Evolutionary conservation across 495 filamentous ascomycete genomes (phyloP).

Genomic region (Neurospora tetraspora): DNA sequence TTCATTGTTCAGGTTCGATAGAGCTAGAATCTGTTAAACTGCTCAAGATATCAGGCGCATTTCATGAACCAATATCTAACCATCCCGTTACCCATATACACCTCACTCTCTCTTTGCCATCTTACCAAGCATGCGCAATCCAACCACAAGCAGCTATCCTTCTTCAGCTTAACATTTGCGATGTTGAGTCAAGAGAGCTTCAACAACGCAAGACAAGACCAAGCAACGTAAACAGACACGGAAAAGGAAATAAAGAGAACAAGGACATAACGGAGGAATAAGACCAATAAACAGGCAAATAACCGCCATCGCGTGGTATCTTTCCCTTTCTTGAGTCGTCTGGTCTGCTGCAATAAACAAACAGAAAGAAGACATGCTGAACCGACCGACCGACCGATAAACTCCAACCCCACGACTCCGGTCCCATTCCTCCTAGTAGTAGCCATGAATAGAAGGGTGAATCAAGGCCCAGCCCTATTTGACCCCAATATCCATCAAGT

Average conservation of each 20-base stretch:
- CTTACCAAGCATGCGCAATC: background rate
- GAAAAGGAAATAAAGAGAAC: background rate
- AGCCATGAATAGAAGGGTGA: background rate
- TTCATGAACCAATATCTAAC: background rate
- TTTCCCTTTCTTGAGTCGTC: background rate
- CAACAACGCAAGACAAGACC: background rate
- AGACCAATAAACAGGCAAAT: background rate
- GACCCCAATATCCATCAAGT: background rate
- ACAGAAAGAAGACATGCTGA: background rate
- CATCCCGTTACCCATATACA: background rate
- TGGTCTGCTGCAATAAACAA: background rate
- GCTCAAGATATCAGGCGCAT: background rate
- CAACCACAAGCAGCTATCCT: background rate
- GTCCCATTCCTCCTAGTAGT: background rate
- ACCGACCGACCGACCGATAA: background rate
- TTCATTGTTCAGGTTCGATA: background rate
- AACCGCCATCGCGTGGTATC: background rate
- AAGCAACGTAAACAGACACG: background rate
- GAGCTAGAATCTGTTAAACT: background rate
- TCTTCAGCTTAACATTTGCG: background rate
- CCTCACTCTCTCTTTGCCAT: background rate
- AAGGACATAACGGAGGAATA: background rate
- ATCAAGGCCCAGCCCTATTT: background rate
- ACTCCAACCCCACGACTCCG: background rate
- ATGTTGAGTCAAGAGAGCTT: background rate